These are phyloP conservation scores for Laguncularia racemosa DNA, from an alignment of 345 rosid species.

Conservation along the genomic window DNA sequence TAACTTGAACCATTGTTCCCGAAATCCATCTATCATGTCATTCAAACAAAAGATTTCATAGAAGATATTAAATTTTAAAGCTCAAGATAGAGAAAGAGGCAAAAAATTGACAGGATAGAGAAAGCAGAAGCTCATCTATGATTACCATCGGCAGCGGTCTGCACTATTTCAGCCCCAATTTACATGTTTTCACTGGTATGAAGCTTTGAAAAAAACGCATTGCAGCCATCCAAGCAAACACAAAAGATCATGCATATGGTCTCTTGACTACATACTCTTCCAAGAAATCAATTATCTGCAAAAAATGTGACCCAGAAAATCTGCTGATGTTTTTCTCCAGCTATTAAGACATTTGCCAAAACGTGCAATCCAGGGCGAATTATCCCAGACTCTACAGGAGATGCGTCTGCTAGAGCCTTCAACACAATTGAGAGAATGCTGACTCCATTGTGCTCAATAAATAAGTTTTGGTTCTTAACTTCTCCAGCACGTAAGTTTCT, in stretches of 20 bases:
- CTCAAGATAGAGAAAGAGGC: constrained; percentile 1
- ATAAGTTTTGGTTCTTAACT: constrained; percentile 39
- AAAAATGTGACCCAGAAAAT: constrained; percentile 49
- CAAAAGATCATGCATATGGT: constrained; percentile 63
- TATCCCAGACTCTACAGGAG: constrained; percentile 29
- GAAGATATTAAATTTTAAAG: not conserved
- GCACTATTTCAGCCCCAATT: constrained; percentile 34
- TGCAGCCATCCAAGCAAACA: constrained; percentile 49
- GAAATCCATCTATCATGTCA: constrained; percentile 49
- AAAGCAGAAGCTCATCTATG: constrained; percentile 22
- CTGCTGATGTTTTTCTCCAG: constrained; percentile 53
- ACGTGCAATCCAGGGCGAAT: constrained; percentile 52
- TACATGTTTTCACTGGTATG: constrained; percentile 38
- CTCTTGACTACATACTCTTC: constrained; percentile 31
- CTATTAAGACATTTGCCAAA: constrained; percentile 58
- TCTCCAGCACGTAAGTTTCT: constrained; percentile 84
- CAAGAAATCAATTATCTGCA: constrained; percentile 43
- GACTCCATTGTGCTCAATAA: constrained; percentile 42
- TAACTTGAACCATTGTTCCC: constrained; percentile 72
- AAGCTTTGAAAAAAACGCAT: constrained; percentile 29
- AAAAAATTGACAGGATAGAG: not conserved
- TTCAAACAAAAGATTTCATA: not conserved
- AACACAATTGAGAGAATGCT: constrained; percentile 21
- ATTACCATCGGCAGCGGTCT: constrained; percentile 29
- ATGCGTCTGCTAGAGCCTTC: constrained; percentile 12